Evolutionary conservation across 495 filamentous ascomycete genomes (phyloP), one percentile per base, ranked within the genome.

Genomic region (Bacidia gigantensis): DNA sequence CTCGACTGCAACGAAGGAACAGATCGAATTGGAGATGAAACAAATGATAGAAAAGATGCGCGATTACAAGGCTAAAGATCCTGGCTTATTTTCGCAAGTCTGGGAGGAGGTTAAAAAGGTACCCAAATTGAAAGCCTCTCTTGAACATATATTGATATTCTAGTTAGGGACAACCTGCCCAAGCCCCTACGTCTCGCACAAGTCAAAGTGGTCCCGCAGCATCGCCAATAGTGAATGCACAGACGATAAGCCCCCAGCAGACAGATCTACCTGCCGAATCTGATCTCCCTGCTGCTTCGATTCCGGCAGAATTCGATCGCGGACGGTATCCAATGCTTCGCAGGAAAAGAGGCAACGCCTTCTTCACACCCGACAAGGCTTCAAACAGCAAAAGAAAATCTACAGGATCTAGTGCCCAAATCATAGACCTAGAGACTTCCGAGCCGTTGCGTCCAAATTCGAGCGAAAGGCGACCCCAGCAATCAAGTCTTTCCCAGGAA

Each of bases 61-160:
- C 3, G 61, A 67, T 11, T 68, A 60, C 47, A 62, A 67, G 45
- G 50, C 64, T 3, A 60, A 63, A 51, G 62, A 68, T 40, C 65
- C 65, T 20, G 52, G 58, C 35, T 40, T 62, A 9, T 67, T 68
- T 32, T 53, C 61, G 14, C 54, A 60, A 39, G 52, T 68, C 26
- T 68, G 65, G 65, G 59, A 68, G 29, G 53, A 62, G 48, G 40
- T 66, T 0, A 67, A 67, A 41, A 66, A 66, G 52, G 58, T 56
- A 50, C 35, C 7, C 12, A 24, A 11, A 46, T 12, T 23, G 11
- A 18, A 23, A n/a, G 5, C 14, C 14, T 35, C 29, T 14, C 29
- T 38, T 40, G 3, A 21, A 32, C 29, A 0, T 3, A n/a, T 17
- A 21, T 51, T 52, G 40, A 49, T 43, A 38, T 26, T 1, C 3